A percentile compares a stretch with the other conserved stretches of the same genome.
These are phyloP conservation scores for Phoma sp. DNA, from an alignment of 2,329 filamentous ascomycete species.

Conservation along the genomic window DNA sequence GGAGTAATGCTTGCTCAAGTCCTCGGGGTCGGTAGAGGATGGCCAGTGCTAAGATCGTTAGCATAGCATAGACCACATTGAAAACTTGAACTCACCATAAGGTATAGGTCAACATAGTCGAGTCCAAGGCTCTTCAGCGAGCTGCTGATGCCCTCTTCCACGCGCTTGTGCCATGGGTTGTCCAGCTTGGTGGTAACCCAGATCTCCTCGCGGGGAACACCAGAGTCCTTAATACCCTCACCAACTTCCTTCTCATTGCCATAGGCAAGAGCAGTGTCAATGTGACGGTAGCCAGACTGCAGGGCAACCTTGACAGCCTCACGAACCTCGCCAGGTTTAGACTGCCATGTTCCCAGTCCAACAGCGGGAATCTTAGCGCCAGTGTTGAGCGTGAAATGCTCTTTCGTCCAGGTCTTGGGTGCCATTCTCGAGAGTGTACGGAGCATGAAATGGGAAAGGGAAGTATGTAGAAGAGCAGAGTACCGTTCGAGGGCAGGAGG, in stretches of 20 bases:
- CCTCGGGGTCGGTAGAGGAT: slow-evolving; percentile 65
- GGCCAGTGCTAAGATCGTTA: slow-evolving; percentile 61
- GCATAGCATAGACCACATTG: background rate
- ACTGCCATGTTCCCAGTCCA: slow-evolving; percentile 82
- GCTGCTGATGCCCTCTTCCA: slow-evolving; percentile 65
- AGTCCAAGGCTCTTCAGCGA: slow-evolving; percentile 68
- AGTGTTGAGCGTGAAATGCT: slow-evolving; percentile 48
- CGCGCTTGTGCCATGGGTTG: slow-evolving; percentile 73
- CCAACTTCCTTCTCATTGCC: slow-evolving; percentile 80
- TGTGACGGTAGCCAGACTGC: slow-evolving; percentile 73
- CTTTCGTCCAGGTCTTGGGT: slow-evolving; percentile 47
- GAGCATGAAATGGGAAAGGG: slow-evolving; percentile 24
- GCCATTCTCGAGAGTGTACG: slow-evolving; percentile 38
- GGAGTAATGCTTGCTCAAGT: slow-evolving; percentile 70
- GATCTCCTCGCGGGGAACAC: slow-evolving; percentile 70
- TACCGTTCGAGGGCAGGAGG: slow-evolving; percentile 1
- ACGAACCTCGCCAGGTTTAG: slow-evolving; percentile 70
- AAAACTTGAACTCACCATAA: slow-evolving; percentile 57
- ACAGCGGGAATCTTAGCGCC: slow-evolving; percentile 79
- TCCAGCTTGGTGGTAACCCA: slow-evolving; percentile 84
- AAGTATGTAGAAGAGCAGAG: background rate
- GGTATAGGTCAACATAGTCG: slow-evolving; percentile 72
- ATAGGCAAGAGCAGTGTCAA: slow-evolving; percentile 79
- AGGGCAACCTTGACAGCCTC: slow-evolving; percentile 75
- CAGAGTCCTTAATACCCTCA: slow-evolving; percentile 70